Base-by-base conservation (phyloP, 495 filamentous ascomycete species). In the Podospora pseudocomata region DNA sequence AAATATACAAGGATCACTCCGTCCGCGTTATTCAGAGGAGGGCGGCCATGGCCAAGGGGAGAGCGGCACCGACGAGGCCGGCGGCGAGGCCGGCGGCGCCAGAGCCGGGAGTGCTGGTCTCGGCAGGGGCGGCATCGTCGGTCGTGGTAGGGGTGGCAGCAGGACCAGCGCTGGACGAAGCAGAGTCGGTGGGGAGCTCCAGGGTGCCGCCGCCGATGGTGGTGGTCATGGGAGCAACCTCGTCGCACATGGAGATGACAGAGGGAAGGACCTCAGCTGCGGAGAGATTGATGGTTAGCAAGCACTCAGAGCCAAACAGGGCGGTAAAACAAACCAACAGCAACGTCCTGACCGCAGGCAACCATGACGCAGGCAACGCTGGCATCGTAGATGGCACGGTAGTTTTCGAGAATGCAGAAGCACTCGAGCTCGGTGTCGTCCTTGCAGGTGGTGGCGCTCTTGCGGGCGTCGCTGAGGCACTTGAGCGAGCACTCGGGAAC, bases 401-500 rank as follows among this genome's bases (percentile, higher is more conserved):
- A 64, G 71, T 77, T 75, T 64, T 72, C 66, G 60, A 68, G 44
- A 9, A 70, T 57, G 67, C 75, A 77, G 65, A 72, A 68, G 71
- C 75, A 77, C 27, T 63, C 39, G 28, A 71, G 64, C 39, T 77
- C 73, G 61, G 28, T 49, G 32, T 64, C 65, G 49, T 34, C 19
- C 44, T 55, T 58, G 70, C 75, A 77, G 26, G 65, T 64, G 55
- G 73, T 75, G 20, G 68, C 68, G 11, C 30, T 18, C 4, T 18
- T 30, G 54, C 68, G 65, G 53, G 67, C 73, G 34, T 68, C 59
- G 20, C 11, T 63, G 49, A 77, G 73, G 65, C 75, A 77, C 16
- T 69, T 54, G 28, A 68, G 28, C 30, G 75, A 70, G 66, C 75
- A 77, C 44, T 67, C 63, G 28, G 71, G 71, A 39, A 73, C 27